phyloP scores from a whole-genome alignment of 441 rosid genomes.

The Populus trichocarpa region DNA sequence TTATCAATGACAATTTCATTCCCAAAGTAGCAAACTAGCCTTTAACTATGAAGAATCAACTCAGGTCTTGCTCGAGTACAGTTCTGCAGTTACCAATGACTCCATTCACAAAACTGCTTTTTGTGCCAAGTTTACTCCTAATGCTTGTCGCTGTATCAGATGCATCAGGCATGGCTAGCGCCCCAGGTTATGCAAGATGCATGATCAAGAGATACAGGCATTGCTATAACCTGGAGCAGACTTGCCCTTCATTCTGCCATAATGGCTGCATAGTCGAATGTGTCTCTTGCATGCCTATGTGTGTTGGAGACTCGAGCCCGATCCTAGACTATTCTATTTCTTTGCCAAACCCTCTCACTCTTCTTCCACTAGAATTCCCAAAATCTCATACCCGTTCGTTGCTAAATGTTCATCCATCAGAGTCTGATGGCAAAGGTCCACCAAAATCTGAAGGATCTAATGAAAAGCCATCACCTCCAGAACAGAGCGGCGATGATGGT shows the following conservation, averaged over 20 bases:
- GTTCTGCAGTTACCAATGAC: slow-evolving; percentile 3
- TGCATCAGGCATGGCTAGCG: slow-evolving; percentile 39
- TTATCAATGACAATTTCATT: slow-evolving; percentile 1
- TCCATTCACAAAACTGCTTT: slow-evolving; percentile 10
- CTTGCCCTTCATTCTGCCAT: slow-evolving; percentile 53
- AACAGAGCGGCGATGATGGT: too few relatives aligned
- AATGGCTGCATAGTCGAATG: slow-evolving; percentile 45
- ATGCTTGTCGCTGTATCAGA: slow-evolving; percentile 21
- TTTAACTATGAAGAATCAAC: too few relatives aligned
- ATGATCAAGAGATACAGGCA: slow-evolving; percentile 35
- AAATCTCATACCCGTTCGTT: too few relatives aligned
- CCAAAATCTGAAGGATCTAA: too few relatives aligned
- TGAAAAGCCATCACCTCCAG: too few relatives aligned
- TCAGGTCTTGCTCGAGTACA: too few relatives aligned
- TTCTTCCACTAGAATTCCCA: slow-evolving; percentile 2
- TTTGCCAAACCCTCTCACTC: not conserved
- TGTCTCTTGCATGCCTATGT: slow-evolving; percentile 46
- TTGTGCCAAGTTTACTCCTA: slow-evolving; percentile 27
- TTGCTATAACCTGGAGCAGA: slow-evolving; percentile 36
- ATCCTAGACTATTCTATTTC: too few relatives aligned
- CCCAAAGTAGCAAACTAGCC: too few relatives aligned
- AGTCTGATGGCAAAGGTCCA: too few relatives aligned
- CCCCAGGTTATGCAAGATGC: slow-evolving; percentile 42
- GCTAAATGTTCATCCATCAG: too few relatives aligned
- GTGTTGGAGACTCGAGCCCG: slow-evolving; percentile 16